phyloP scores from a whole-genome alignment of 2,329 filamentous ascomycete species.

The Aspergillus ochraceus region DNA sequence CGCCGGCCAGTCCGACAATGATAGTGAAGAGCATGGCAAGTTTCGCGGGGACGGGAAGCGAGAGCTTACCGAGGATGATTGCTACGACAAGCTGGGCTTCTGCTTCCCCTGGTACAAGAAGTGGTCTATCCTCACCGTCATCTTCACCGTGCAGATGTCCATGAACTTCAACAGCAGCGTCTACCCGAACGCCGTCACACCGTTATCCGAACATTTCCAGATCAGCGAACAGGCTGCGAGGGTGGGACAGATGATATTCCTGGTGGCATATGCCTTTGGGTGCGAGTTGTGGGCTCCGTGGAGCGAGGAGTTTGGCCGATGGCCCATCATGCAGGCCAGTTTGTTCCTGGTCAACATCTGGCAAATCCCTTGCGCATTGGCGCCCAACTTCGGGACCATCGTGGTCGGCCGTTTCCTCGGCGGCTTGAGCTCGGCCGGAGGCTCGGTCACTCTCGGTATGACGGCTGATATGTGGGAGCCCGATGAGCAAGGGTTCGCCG shows the following conservation, averaged over 20 bases:
- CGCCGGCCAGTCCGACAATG: slow-evolving; percentile 14
- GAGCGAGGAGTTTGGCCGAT: slow-evolving; percentile 81
- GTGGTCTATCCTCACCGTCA: slow-evolving; percentile 69
- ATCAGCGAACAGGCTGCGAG: slow-evolving; percentile 69
- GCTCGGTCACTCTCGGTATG: slow-evolving; percentile 73
- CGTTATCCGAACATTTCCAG: slow-evolving; percentile 65
- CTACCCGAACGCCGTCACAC: slow-evolving; percentile 67
- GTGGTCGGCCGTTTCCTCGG: slow-evolving; percentile 68
- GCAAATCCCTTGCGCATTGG: slow-evolving; percentile 70
- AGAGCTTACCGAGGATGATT: slow-evolving; percentile 55
- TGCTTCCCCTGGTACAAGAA: slow-evolving; percentile 61
- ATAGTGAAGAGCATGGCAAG: slow-evolving; percentile 13
- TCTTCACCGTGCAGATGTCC: slow-evolving; percentile 71
- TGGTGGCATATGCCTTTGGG: slow-evolving; percentile 78
- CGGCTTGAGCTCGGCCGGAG: slow-evolving; percentile 69
- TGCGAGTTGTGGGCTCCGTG: slow-evolving; percentile 87
- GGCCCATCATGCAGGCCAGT: slow-evolving; percentile 71
- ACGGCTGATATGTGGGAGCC: slow-evolving; percentile 72
- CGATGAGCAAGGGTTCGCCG: slow-evolving; percentile 70
- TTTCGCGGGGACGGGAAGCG: slow-evolving; percentile 24
- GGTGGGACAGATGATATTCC: slow-evolving; percentile 72
- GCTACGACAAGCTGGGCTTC: slow-evolving; percentile 64
- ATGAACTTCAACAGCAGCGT: slow-evolving; percentile 79
- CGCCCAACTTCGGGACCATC: slow-evolving; percentile 69
- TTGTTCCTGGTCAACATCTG: slow-evolving; percentile 76